Conservation (phyloP, 768 basidiomycete species). For the Lactarius psammicola region DNA sequence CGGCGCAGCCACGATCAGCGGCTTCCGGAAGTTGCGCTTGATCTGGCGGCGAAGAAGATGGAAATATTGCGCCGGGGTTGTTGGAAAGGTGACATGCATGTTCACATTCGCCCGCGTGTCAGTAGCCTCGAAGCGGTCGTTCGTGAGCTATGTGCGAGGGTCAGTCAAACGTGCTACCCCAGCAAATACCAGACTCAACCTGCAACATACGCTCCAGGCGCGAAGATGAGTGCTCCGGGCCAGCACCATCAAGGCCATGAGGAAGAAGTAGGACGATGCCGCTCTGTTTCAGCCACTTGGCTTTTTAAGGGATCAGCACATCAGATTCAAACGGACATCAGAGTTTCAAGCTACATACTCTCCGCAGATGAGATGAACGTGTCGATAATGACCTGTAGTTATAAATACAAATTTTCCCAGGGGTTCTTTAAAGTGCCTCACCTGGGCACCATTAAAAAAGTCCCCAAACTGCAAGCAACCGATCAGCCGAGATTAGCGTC, state of each 20-base stretch:
- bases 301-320: constrained; percentile 39
- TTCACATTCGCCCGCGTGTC: constrained; percentile 56
- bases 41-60: constrained; percentile 88
- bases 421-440: constrained; percentile 29
- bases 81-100: constrained; percentile 82
- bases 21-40: constrained; percentile 81
- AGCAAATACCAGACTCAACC: constrained; percentile 38
- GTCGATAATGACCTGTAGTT: constrained; percentile 72
- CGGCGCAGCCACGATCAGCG: constrained; percentile 79
- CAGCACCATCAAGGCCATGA: constrained; percentile 89
- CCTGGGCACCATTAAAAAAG: constrained; percentile 89
- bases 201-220: constrained; percentile 90
- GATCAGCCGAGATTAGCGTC: constrained; percentile 6
- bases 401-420: constrained; percentile 1
- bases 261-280: constrained; percentile 83
- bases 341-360: constrained; percentile 48
- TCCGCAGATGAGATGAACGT: constrained; percentile 84
- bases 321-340: constrained; percentile 13
- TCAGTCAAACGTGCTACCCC: constrained; percentile 7
- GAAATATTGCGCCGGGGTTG: constrained; percentile 91
- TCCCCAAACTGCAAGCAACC: constrained; percentile 70
- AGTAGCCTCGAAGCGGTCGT: constrained; percentile 54
- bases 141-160: constrained; percentile 57
- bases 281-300: constrained; percentile 93
- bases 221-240: constrained; percentile 90